Base-by-base conservation (phyloP, 768 basidiomycete genomes). In the Boletus sp. region DNA sequence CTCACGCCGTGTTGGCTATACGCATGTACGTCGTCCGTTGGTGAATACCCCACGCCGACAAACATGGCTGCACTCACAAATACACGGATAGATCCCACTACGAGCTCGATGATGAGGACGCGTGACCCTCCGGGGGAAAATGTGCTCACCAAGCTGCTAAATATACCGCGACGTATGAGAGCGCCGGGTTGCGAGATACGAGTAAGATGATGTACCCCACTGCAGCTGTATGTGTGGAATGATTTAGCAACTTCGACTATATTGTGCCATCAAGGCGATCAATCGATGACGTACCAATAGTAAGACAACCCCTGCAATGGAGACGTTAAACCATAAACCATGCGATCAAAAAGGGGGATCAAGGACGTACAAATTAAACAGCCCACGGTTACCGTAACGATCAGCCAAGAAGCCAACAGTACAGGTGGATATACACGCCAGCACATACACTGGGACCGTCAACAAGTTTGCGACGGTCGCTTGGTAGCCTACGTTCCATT, bases 381-480 rank as follows among this genome's bases (percentile, higher is more conserved):
- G 74, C 2, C 85, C 87, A 57, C 90, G 76, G 41, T 77, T 76
- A 17, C 84, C 82, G 56, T 78, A 76, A 49, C 80, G 76, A 67
- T 91, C 89, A 1, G 87, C 87, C 9, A 76, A 47, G 67, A 77
- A 87, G 7, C 87, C 88, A 33, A 89, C 83, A 0, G 71, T 51
- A 64, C 84, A 87, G 5, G 90, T 91, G 39, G 83, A 68, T 24
- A 85, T 73, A 60, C 87, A 85, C 11, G 90, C 90, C 44, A 83
- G 77, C 8, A 77, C 78, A 64, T 91, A 92, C 37, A 90, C 87
- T 0, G 90, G 90, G 5, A 91, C 88, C 4, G 87, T 89, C 52
- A 92, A 70, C 41, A 92, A 75, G 68, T 92, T 91, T 8, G 90
- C 89, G 0, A 78, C 78, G 0, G 88, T 89, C 4, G 87, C 86